Evolutionary conservation across 441 rosid species (phyloP).

Genomic region (Brassica hybrid): DNA sequence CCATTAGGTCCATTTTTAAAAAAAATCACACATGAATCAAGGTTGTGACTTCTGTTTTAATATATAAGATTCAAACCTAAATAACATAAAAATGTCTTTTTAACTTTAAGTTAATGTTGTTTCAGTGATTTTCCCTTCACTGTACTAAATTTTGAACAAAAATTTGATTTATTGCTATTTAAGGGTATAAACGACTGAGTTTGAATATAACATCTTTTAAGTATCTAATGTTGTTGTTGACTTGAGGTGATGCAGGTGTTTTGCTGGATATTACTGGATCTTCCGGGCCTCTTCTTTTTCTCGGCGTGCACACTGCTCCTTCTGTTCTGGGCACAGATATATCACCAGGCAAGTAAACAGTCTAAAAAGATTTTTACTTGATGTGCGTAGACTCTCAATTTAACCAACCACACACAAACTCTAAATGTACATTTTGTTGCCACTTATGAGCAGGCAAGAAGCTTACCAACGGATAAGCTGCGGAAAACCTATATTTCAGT

Average conservation of each 20-base stretch:
- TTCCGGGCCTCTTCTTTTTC: constrained; percentile 88
- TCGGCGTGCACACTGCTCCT: constrained; percentile 90
- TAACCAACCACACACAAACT: constrained; percentile 1
- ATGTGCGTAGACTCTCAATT: neutral
- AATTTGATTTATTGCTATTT: neutral
- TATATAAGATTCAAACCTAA: neutral
- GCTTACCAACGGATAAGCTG: constrained; percentile 70
- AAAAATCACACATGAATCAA: no score
- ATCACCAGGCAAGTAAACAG: constrained; percentile 77
- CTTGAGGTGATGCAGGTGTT: constrained; percentile 61
- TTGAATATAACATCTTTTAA: no score
- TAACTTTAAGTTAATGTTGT: neutral
- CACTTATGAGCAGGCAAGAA: constrained; percentile 57
- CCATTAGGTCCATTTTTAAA: no score
- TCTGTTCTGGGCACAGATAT: constrained; percentile 98
- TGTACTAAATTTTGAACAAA: neutral
- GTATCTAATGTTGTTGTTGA: constrained; percentile 18
- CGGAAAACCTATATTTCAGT: constrained; percentile 52
- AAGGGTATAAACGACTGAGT: no score
- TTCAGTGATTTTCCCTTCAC: neutral
- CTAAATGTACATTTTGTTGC: constrained; percentile 26
- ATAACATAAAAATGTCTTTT: neutral
- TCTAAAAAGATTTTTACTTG: neutral
- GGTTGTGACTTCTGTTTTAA: no score
- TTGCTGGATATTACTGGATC: constrained; percentile 65